Conservation (phyloP, 2,329 filamentous ascomycete species). For the Chaetomium strumarium region DNA sequence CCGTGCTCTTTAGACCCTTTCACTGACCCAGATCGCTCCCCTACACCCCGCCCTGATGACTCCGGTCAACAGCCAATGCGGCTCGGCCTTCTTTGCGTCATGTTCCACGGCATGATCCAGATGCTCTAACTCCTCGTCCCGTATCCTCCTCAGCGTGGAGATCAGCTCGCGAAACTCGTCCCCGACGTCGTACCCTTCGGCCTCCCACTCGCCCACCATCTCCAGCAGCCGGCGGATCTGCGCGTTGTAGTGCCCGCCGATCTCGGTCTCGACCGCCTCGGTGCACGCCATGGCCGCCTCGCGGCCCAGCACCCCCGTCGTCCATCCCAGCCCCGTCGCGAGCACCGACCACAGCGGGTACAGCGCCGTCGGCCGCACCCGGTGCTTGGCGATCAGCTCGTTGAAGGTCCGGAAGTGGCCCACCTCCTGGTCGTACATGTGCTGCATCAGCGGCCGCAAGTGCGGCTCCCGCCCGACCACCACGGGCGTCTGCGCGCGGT, state of each 20-base stretch:
- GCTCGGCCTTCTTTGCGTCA: constrained; percentile 82
- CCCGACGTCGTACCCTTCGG: constrained; percentile 71
- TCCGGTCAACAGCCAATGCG: constrained; percentile 82
- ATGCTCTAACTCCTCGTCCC: constrained; percentile 96
- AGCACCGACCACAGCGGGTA: constrained; percentile 84
- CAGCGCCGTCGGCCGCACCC: constrained; percentile 85
- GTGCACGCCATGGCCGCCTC: constrained; percentile 98
- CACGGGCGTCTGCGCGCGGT: constrained; percentile 80
- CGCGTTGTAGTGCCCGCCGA: constrained; percentile 90
- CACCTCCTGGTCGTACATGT: constrained; percentile 97
- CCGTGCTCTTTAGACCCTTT: constrained; percentile 44
- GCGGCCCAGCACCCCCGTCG: constrained; percentile 78
- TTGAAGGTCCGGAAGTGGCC: constrained; percentile 86
- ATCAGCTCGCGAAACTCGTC: constrained; percentile 71
- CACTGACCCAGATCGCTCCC: constrained; percentile 87
- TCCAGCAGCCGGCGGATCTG: constrained; percentile 78
- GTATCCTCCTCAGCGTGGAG: constrained; percentile 68
- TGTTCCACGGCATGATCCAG: constrained; percentile 91
- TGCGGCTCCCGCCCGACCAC: constrained; percentile 76
- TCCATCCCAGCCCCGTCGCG: constrained; percentile 79
- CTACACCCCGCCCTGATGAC: constrained; percentile 86
- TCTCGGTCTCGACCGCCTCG: constrained; percentile 97
- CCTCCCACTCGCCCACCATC: constrained; percentile 73
- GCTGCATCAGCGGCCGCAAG: constrained; percentile 82
- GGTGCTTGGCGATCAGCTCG: constrained; percentile 71